These are phyloP conservation scores for Penicillium malachiteum DNA, from an alignment of 495 filamentous ascomycete genomes.

Conservation along the genomic window DNA sequence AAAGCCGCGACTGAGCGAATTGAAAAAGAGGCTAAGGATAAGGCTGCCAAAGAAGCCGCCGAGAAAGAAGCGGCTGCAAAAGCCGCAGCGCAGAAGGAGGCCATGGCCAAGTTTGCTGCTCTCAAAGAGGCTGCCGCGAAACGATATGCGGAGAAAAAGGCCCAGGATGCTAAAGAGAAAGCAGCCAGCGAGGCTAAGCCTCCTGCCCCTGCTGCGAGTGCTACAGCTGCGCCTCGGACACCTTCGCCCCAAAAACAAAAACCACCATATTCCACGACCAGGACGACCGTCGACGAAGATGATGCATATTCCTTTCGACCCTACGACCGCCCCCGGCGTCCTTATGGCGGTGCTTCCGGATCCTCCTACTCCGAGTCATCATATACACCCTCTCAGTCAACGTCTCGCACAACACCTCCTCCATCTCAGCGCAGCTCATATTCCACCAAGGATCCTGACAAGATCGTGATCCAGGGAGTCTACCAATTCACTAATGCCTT, in stretches of 20 bases:
- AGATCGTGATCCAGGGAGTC: conserved; percentile 90
- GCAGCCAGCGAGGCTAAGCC: conserved; percentile 22
- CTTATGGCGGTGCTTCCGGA: conserved; percentile 43
- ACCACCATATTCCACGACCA: conserved; percentile 59
- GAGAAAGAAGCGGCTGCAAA: conserved; percentile 48
- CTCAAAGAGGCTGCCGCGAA: conserved; percentile 47
- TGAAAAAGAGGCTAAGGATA: conserved; percentile 37
- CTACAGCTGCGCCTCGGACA: conserved; percentile 35
- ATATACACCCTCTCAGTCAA: conserved; percentile 77
- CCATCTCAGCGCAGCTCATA: conserved; percentile 74
- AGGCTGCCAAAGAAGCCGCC: conserved; percentile 40
- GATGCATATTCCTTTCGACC: conserved; percentile 75
- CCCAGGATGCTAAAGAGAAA: conserved; percentile 39
- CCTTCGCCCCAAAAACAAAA: conserved; percentile 49
- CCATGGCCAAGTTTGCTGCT: conserved; percentile 45
- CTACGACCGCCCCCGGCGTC: conserved; percentile 70
- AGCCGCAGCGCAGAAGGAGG: conserved; percentile 46
- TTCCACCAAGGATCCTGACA: conserved; percentile 83
- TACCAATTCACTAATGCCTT: conserved; percentile 86
- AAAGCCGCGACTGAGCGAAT: conserved; percentile 39
- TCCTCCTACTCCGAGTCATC: conserved; percentile 81
- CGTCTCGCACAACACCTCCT: conserved; percentile 81
- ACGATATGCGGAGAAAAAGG: conserved; percentile 48
- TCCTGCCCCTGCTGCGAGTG: conserved; percentile 29
- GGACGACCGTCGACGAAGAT: conserved; percentile 66